These are phyloP conservation scores for Alternaria sp. DNA, from an alignment of 2,329 filamentous ascomycete species.

Conservation along the genomic window DNA sequence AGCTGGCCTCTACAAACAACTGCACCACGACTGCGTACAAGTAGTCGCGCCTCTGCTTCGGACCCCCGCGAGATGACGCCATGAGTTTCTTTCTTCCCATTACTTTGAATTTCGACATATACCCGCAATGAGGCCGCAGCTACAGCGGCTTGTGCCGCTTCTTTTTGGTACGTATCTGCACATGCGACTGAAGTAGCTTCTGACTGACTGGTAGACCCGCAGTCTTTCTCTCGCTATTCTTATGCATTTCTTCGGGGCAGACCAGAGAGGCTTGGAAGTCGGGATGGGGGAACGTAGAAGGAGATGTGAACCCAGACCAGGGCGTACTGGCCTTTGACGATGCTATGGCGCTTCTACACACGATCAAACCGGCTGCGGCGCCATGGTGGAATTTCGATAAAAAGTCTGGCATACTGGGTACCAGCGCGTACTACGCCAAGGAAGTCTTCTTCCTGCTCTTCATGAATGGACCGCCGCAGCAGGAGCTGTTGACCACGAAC, in stretches of 20 bases:
- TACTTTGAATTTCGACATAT: conserved; percentile 19
- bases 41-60: conserved; percentile 24
- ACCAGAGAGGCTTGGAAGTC: conserved; percentile 26
- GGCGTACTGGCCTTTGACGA: conserved; percentile 47
- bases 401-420: conserved; percentile 66
- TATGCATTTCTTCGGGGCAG: conserved; percentile 28
- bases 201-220: conserved; percentile 30
- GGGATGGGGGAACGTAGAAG: conserved; percentile 28
- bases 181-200: conserved; percentile 15
- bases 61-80: conserved; percentile 35
- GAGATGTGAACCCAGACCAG: conserved; percentile 22
- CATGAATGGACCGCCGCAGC: conserved; percentile 66
- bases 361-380: conserved; percentile 52
- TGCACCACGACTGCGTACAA: conserved; percentile 23
- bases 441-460: conserved; percentile 70
- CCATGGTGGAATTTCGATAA: conserved; percentile 56
- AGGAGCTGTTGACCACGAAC: conserved; percentile 52
- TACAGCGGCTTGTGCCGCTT: conserved; percentile 49
- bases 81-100: conserved; percentile 36
- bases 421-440: conserved; percentile 67
- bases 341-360: conserved; percentile 52
- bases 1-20: conserved; percentile 47
- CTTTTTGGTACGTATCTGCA: conserved; percentile 38
- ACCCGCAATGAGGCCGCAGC: conserved; percentile 45
- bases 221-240: conserved; percentile 46